Percentiles rank a stretch among this genome's conserved stretches.
phyloP scores from a whole-genome alignment of 176 grass and related monocot genomes.

The Neostapfia colusana region DNA sequence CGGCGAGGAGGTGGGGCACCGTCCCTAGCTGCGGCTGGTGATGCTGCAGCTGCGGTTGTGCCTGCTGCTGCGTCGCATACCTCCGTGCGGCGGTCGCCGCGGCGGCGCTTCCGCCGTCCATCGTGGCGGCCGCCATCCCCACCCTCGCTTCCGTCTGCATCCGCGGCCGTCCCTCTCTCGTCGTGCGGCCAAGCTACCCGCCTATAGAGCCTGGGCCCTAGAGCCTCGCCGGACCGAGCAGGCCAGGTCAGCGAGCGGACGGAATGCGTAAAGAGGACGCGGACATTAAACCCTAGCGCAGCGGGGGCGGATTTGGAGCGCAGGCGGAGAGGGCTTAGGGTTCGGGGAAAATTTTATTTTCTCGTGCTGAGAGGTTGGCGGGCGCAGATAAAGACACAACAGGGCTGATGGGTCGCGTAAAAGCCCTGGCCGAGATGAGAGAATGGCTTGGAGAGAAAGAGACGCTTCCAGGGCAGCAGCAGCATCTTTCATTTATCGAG shows the following conservation, averaged over 20 bases:
- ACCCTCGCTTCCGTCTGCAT: conserved; percentile 80
- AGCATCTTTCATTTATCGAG: neutral
- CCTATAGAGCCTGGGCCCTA: conserved; percentile 26
- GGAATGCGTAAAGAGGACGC: conserved; percentile 34
- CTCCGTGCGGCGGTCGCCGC: conserved; percentile 41
- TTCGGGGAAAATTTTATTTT: conserved; percentile 16
- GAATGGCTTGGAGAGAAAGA: conserved; percentile 30
- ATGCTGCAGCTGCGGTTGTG: conserved; percentile 40
- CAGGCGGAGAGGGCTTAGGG: conserved; percentile 33
- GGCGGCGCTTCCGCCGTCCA: conserved; percentile 50
- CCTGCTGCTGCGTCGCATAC: conserved; percentile 44
- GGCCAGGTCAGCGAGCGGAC: conserved; percentile 21
- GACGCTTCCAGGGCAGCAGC: conserved; percentile 15
- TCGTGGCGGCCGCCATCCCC: conserved; percentile 60
- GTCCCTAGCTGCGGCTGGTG: conserved; percentile 65
- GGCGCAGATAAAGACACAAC: conserved; percentile 36
- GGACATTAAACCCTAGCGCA: conserved; percentile 48
- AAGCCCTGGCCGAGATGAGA: conserved; percentile 12
- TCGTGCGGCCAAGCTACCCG: neutral
- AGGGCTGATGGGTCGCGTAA: neutral
- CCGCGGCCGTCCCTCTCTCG: conserved; percentile 1
- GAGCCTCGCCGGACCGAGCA: neutral
- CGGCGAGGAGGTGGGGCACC: conserved; percentile 70
- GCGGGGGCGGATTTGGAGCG: conserved; percentile 19
- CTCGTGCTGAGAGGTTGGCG: neutral